Conservation (phyloP, 495 filamentous ascomycete species). For the Aspergillus wentii region DNA sequence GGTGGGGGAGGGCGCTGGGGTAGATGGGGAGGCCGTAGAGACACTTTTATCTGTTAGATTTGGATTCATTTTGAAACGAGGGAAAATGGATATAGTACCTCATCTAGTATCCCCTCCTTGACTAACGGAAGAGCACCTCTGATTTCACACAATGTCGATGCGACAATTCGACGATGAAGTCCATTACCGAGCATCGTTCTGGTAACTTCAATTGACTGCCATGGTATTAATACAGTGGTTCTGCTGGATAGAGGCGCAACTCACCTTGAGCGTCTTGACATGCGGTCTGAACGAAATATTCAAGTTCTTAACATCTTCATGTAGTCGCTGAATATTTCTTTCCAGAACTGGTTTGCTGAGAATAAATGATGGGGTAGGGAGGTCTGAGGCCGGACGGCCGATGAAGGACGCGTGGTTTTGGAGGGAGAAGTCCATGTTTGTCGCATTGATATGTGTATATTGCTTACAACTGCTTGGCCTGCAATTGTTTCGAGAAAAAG, state of each 20-base stretch:
- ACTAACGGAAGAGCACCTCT: constrained; percentile 23
- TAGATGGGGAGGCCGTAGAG: constrained; percentile 30
- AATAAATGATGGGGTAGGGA: constrained; percentile 27
- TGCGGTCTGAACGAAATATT: constrained; percentile 28
- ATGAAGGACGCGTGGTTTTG: constrained; percentile 22
- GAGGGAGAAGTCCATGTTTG: constrained; percentile 23
- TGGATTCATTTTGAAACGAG: background rate
- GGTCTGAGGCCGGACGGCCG: constrained; percentile 17
- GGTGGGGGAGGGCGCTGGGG: constrained; percentile 22
- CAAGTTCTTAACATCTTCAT: constrained; percentile 25
- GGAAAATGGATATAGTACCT: constrained; percentile 16
- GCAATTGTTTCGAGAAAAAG: too few relatives aligned
- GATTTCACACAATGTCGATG: constrained; percentile 27
- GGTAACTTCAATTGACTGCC: constrained; percentile 24
- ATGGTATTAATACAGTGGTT: background rate
- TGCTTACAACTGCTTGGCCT: too few relatives aligned
- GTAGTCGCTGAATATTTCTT: constrained; percentile 20
- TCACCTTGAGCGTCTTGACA: constrained; percentile 36
- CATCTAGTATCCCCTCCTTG: constrained; percentile 27
- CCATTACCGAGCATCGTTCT: constrained; percentile 29
- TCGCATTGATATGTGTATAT: too few relatives aligned
- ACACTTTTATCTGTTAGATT: constrained; percentile 10
- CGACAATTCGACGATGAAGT: constrained; percentile 24
- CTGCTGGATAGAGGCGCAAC: background rate
- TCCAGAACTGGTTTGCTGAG: constrained; percentile 27